These are phyloP conservation scores for Schrenkiella parvula DNA, from an alignment of 345 rosid genomes.

Conservation along the genomic window DNA sequence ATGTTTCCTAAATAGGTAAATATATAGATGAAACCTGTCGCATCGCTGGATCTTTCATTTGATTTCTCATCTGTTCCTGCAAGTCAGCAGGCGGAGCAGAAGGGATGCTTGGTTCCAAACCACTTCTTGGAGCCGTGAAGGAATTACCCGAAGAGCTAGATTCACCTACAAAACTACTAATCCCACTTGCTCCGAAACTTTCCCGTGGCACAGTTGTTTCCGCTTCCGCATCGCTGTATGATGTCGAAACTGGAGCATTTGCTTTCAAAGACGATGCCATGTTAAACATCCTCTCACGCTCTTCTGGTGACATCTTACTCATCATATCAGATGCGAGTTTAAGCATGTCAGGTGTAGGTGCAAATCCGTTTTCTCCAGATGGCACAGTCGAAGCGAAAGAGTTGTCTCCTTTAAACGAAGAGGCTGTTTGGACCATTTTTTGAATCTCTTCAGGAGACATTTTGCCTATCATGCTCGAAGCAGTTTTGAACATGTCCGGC, in stretches of 20 bases:
- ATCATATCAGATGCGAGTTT: slow-evolving; percentile 83
- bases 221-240: slow-evolving; percentile 26
- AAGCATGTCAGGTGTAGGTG: slow-evolving; percentile 73
- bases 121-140: slow-evolving; percentile 40
- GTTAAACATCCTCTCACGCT: slow-evolving; percentile 83
- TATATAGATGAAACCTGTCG: slow-evolving; percentile 51
- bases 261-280: slow-evolving; percentile 63
- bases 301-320: slow-evolving; percentile 69
- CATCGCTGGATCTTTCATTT: slow-evolving; percentile 95
- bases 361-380: slow-evolving; percentile 39
- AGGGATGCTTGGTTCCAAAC: slow-evolving; percentile 49
- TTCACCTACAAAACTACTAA: slow-evolving; percentile 36
- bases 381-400: slow-evolving; percentile 31
- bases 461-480: slow-evolving; percentile 79
- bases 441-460: slow-evolving; percentile 93
- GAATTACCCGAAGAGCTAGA: slow-evolving; percentile 47
- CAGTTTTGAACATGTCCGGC: slow-evolving; percentile 78
- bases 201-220: slow-evolving; percentile 32
- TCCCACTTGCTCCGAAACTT: slow-evolving; percentile 31
- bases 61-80: slow-evolving; percentile 90
- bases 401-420: slow-evolving; percentile 61
- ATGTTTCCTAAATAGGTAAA: neutral
- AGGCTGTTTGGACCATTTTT: slow-evolving; percentile 74
- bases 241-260: slow-evolving; percentile 37
- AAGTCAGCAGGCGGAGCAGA: slow-evolving; percentile 54